These are phyloP conservation scores for Ilyonectria sp. DNA, from an alignment of 2,329 filamentous ascomycete species.

Conservation along the genomic window DNA sequence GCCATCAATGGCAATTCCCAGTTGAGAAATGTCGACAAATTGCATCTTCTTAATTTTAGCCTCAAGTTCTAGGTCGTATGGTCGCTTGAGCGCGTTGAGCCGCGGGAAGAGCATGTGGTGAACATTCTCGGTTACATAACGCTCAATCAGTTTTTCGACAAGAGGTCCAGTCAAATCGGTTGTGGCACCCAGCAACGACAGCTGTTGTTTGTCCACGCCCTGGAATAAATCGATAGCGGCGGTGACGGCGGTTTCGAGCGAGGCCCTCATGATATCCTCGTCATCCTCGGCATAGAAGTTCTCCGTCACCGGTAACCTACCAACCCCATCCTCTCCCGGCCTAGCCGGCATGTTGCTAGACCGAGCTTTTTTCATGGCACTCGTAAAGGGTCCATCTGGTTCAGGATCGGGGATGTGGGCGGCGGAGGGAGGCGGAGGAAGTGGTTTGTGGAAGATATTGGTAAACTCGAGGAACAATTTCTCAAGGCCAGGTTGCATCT, in stretches of 20 bases:
- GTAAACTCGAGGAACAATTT: conserved; percentile 92
- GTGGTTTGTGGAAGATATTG: conserved; percentile 85
- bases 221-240: conserved; percentile 97
- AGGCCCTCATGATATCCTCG: conserved; percentile 89
- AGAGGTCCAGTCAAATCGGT: conserved; percentile 93
- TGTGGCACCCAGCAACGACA: conserved; percentile 91
- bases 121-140: conserved; percentile 93
- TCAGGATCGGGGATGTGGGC: conserved; percentile 71
- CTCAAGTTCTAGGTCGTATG: conserved; percentile 90
- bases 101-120: conserved; percentile 91
- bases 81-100: conserved; percentile 81
- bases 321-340: conserved; percentile 50
- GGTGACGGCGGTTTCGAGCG: conserved; percentile 92
- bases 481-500: conserved; percentile 95
- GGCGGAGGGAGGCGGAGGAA: conserved; percentile 81
- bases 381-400: conserved; percentile 70
- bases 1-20: conserved; percentile 89
- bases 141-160: conserved; percentile 94
- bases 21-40: conserved; percentile 92
- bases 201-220: conserved; percentile 93
- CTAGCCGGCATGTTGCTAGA: conserved; percentile 63
- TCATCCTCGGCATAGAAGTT: conserved; percentile 88
- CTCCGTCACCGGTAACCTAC: conserved; percentile 67
- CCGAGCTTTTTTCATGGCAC: conserved; percentile 69
- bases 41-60: conserved; percentile 94